Conservation (phyloP, 441 rosid genomes). For the Isatis lusitanica region DNA sequence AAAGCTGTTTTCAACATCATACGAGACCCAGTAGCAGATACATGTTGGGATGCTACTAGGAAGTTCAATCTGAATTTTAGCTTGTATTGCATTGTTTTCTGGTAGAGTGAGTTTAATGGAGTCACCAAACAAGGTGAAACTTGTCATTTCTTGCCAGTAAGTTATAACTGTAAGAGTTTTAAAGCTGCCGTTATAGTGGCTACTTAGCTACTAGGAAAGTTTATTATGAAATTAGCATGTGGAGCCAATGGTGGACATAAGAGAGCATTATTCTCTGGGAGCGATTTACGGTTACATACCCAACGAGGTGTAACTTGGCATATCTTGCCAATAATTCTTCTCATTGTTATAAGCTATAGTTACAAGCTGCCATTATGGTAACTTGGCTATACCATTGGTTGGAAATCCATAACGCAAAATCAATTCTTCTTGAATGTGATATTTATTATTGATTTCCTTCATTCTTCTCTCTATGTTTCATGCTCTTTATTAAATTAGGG, state of each 20-base stretch:
- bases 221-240: background rate
- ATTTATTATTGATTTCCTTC: background rate
- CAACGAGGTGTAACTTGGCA: background rate
- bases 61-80: background rate
- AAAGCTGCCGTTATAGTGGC: background rate
- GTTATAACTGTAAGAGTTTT: background rate
- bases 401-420: constrained; percentile 1
- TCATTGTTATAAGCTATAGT: background rate
- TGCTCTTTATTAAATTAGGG: background rate
- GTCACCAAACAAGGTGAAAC: background rate
- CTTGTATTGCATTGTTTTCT: background rate
- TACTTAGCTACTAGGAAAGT: background rate
- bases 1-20: background rate
- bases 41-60: background rate
- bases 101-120: background rate
- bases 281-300: background rate
- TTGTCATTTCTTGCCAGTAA: background rate
- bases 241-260: background rate
- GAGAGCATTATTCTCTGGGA: background rate
- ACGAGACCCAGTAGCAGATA: background rate
- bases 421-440: background rate
- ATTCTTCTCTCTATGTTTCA: background rate
- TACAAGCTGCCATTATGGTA: constrained; percentile 13
- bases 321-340: background rate
- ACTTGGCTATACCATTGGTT: background rate